phyloP scores from a whole-genome alignment of 2,329 filamentous ascomycete genomes.

The Monosporascus cannonballus region DNA sequence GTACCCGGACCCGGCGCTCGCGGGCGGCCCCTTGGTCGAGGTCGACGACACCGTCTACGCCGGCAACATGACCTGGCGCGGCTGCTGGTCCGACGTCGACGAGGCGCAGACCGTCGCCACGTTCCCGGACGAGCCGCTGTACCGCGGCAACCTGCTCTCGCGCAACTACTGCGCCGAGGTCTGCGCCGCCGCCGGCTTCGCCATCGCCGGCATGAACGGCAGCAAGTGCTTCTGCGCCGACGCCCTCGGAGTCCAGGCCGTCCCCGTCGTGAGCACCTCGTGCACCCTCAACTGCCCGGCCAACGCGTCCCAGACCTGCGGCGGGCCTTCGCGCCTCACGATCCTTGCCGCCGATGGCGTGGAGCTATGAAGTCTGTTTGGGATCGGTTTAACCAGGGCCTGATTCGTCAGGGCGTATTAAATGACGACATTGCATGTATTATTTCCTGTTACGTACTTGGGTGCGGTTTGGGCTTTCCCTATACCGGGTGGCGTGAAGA shows the following conservation, averaged over 20 bases:
- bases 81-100: slow-evolving; percentile 4
- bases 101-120: slow-evolving; percentile 2
- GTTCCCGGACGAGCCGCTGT: background rate
- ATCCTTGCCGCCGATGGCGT: slow-evolving; percentile 1
- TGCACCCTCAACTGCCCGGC: slow-evolving; percentile 1
- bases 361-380: background rate
- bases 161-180: slow-evolving; percentile 2
- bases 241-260: slow-evolving; percentile 2
- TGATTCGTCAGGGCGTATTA: no score
- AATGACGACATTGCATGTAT: no score
- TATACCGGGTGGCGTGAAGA: no score
- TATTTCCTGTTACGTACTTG: no score
- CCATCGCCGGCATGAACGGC: slow-evolving; percentile 4
- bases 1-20: slow-evolving; percentile 5
- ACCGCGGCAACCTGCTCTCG: slow-evolving; percentile 1
- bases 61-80: slow-evolving; percentile 2
- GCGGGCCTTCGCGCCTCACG: slow-evolving; percentile 1
- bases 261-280: slow-evolving; percentile 3
- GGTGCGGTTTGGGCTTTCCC: no score
- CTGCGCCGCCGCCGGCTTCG: background rate
- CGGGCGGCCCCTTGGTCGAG: background rate
- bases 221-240: slow-evolving; percentile 4
- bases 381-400: no score
- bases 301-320: slow-evolving; percentile 1
- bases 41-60: slow-evolving; percentile 2